These are phyloP conservation scores for Fusarium fracticaudum DNA, from an alignment of 2,329 filamentous ascomycete species.

Conservation along the genomic window DNA sequence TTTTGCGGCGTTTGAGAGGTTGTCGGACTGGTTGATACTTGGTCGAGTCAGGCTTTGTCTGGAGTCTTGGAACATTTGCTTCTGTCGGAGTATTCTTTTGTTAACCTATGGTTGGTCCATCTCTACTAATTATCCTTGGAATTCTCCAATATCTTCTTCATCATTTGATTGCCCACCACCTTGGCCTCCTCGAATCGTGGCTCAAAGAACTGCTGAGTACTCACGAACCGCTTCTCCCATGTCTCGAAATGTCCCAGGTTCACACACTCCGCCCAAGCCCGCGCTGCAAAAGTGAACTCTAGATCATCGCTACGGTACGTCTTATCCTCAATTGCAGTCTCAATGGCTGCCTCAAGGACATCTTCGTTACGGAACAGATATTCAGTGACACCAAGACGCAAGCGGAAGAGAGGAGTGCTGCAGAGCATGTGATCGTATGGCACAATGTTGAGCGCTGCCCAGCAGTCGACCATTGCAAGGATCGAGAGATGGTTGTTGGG, in stretches of 20 bases:
- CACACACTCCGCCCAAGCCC: constrained; percentile 96
- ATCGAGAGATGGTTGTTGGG: constrained; percentile 95
- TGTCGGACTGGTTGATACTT: neutral
- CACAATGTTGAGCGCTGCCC: constrained; percentile 91
- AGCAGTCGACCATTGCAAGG: constrained; percentile 97
- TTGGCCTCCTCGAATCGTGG: constrained; percentile 89
- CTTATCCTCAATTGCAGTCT: constrained; percentile 87
- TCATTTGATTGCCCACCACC: constrained; percentile 94
- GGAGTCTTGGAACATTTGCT: constrained; percentile 11
- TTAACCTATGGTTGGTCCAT: neutral
- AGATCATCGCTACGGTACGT: constrained; percentile 95
- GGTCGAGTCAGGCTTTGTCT: neutral
- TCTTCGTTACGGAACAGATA: constrained; percentile 88
- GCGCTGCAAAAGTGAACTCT: constrained; percentile 96
- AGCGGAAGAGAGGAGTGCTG: constrained; percentile 94
- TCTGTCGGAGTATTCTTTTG: neutral
- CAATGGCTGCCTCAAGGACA: constrained; percentile 84
- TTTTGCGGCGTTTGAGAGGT: constrained; percentile 1
- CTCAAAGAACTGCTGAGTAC: constrained; percentile 91
- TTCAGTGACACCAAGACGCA: constrained; percentile 97
- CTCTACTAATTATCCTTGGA: constrained; percentile 54
- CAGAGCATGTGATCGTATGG: constrained; percentile 99
- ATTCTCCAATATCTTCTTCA: constrained; percentile 91
- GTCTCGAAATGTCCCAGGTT: constrained; percentile 90
- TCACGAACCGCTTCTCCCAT: constrained; percentile 90